Evolutionary conservation across 2,329 filamentous ascomycete species (phyloP), one percentile per base, ranked within the genome.

Genomic region (Fusarium ramigenum): DNA sequence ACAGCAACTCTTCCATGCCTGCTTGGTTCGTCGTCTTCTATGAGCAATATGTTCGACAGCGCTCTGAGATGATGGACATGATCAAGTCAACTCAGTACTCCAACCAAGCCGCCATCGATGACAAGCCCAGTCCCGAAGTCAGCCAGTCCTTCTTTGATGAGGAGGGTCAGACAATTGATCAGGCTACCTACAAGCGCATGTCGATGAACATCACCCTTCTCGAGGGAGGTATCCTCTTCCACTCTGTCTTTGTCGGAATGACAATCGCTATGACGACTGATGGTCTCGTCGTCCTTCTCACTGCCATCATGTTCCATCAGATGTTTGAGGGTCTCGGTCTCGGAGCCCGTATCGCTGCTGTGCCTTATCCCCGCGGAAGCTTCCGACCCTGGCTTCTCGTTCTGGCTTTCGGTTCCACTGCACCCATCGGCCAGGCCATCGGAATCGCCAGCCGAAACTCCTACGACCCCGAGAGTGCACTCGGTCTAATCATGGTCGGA

Each of bases 161-260:
- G 44, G 84, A 87, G 60, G 84, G 84, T 18, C 80, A 84, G 65
- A 70, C 78, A 0, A 83, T 87, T 19, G 84, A 87, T 70, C 83
- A 85, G 9, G 65, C 80, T 14, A 82, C 86, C 11, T 86, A 88
- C 80, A 87, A 89, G 77, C 92, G 90, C 76, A 88, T 91, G 80
- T 87, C 92, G 6, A 85, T 93, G 75, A 93, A 95, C 81, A 93
- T 93, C 73, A 88, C 93, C 9, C 86, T 95, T 6, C 87, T 95
- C 9, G 93, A 95, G 80, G 91, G 92, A 63, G 93, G 93, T 69
- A 95, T 95, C 72, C 85, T 95, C 16, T 95, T 95, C 79, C 93
- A 95, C 82, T 93, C 90, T 69, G 88, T 95, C 66, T 93, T 93
- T 79, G 92, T 93, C 63, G 91, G 91, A 65, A 92, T 93, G 86